Evolutionary conservation across 371 early-diverging fungal genomes (phyloP), one percentile per base, ranked within the genome.

Genomic region (Mucor velutinosus): DNA sequence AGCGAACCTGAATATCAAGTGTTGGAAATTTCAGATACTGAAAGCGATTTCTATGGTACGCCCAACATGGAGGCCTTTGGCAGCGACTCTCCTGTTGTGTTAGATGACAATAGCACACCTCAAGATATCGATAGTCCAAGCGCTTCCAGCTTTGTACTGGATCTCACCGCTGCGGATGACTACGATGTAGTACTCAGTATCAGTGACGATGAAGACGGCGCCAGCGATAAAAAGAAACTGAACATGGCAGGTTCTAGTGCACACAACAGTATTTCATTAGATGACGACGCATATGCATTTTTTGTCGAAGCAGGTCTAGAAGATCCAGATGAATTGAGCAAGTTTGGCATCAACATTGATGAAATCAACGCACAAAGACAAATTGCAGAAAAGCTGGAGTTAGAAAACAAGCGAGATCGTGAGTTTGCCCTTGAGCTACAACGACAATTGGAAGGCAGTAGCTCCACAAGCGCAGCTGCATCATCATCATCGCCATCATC

Each of bases 341-440:
- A 21, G 37, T 35, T 75, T 14, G 75, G 75, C 19, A 66, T 75
- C 30, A 65, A 75, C 37, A 17, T 69, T 17, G 72, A 71, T 8
- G 69, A 65, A 19, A 66, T 75, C 5, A 32, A 33, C 5, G 39
- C 63, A 17, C 72, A 75, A 41, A 58, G 30, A 23, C 6, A 33
- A 12, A 19, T 70, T 23, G 71, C 35, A 4, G 62, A 67, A 19
- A 35, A 58, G 23, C 10, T 65, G 14, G 61, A 70, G 25, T 3
- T 25, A 7, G 56, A 69, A 15, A 62, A 41, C 21, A 59, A 60
- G 17, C 21, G 60, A 32, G 63, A 73, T 12, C 14, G 27, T 30
- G 66, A 64, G 33, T 3, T 62, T n/a, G 71, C 64, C 17, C 7
- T 27, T n/a, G 33, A 57, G 23, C 17, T 60, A 12, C 65, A 66